Evolutionary conservation across 176 grass and related monocot genomes (phyloP).

Genomic region (Raddia distichophylla): DNA sequence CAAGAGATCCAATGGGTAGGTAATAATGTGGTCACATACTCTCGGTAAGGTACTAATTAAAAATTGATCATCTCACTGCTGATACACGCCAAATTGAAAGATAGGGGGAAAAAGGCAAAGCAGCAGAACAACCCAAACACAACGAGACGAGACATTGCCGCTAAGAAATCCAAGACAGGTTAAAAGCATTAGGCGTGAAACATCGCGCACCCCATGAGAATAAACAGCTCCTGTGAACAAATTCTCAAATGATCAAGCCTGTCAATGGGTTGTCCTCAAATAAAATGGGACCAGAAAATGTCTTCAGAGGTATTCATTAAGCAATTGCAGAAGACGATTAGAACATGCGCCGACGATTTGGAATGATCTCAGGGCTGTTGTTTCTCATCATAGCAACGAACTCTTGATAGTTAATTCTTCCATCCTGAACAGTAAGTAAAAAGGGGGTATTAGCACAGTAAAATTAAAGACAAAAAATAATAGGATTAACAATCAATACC

Average conservation of each 20-base stretch:
- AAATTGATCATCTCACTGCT: not conserved
- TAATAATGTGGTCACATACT: constrained; percentile 29
- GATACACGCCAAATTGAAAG: constrained; percentile 19
- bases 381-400: constrained; percentile 97
- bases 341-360: constrained; percentile 62
- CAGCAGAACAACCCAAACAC: not conserved
- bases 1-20: constrained; percentile 10
- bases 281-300: constrained; percentile 28
- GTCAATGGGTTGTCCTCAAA: constrained; percentile 13
- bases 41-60: not conserved
- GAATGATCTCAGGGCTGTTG: constrained; percentile 69
- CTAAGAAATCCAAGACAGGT: constrained; percentile 12
- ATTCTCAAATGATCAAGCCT: not conserved
- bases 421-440: constrained; percentile 62
- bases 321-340: constrained; percentile 28
- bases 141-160: constrained; percentile 3
- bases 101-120: constrained; percentile 2
- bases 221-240: not conserved
- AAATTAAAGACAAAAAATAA: constrained; percentile 10
- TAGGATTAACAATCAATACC: not conserved
- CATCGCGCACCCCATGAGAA: not conserved
- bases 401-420: constrained; percentile 97
- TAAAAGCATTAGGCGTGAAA: not conserved
- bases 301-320: constrained; percentile 6
- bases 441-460: constrained; percentile 24